Base-by-base conservation (phyloP, 2,329 filamentous ascomycete genomes). In the Tolypocladium pustulatum region DNA sequence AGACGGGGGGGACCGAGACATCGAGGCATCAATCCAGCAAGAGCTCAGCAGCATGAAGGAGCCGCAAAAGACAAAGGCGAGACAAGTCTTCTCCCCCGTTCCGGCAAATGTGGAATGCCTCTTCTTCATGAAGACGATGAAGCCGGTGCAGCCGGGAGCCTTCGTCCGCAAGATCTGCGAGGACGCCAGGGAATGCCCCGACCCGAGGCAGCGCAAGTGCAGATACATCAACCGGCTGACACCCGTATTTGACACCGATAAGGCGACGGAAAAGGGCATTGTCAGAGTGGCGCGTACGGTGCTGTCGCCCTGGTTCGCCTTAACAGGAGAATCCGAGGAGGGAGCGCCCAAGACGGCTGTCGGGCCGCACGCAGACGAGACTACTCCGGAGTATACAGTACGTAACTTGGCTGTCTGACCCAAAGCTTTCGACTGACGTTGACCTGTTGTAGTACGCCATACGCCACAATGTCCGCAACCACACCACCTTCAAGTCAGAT, bases 401-500 rank as follows among this genome's bases (percentile, higher is more conserved):
- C 69, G 78, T 71, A 25, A 3, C 20, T 17, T n/a, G 36, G 15
- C 17, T 20, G 10, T 36, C 46, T 10, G 46, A 2, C 30, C 6
- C 17, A 10, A 7, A 32, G n/a, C 8, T 22, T 13, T n/a, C 22
- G 30, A 8, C 58, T 58, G 40, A 54, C 30, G 15, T 6, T 13
- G 30, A 12, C 40, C 8, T 34, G 36, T 34, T 55, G 13, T 61
- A 93, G 89, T 94, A 91, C 72, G 90, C 89, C n/a, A 92, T 95
- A 64, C 84, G 90, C 52, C 84, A 87, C n/a, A 88, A 83, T 17
- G 83, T 90, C 61, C 85, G 90, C 58, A 90, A 89, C 66, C 86
- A 92, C 72, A 86, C 78, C 64, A 78, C 79, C 4, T 78, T 93
- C 61, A 87, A 82, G 64, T 82, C 89, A 60, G 82, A 86, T 62